Evolutionary conservation across 1,284 basidiomycete genomes (phyloP).

Genomic region (Sphagnurus paluster): DNA sequence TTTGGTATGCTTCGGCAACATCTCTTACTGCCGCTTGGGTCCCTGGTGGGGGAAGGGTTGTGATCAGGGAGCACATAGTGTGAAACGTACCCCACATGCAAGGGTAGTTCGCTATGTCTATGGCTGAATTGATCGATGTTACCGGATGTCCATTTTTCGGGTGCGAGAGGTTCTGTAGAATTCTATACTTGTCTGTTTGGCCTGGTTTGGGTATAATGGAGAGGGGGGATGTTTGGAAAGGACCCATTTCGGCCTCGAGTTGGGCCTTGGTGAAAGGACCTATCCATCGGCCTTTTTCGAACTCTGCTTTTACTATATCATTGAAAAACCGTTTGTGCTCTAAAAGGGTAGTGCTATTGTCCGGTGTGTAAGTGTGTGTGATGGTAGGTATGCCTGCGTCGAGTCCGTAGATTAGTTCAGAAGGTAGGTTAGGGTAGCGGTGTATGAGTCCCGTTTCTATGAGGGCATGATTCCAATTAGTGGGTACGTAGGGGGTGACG

Average conservation of each 20-base stretch:
- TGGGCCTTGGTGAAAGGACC: background rate
- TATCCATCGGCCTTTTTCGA: constrained; percentile 19
- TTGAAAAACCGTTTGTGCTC: constrained; percentile 13
- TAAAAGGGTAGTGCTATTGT: constrained; percentile 24
- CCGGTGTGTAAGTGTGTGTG: constrained; percentile 21
- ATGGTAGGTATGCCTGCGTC: constrained; percentile 23
- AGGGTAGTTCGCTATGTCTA: background rate
- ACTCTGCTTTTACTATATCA: constrained; percentile 23
- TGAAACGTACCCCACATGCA: constrained; percentile 7
- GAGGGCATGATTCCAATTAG: too few species aligned
- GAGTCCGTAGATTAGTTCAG: constrained; percentile 23
- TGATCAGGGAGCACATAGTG: background rate
- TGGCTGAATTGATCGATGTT: constrained; percentile 3
- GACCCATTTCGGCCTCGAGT: constrained; percentile 4
- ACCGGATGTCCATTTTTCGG: background rate
- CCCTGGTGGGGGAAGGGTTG: background rate
- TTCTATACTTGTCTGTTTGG: constrained; percentile 3
- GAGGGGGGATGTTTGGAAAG: constrained; percentile 10
- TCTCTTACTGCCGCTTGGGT: background rate
- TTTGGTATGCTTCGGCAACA: background rate
- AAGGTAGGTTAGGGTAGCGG: constrained; percentile 16
- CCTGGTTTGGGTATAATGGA: constrained; percentile 7
- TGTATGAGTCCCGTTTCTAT: too few species aligned
- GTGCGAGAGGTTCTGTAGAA: constrained; percentile 10
- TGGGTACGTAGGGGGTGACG: too few species aligned